Evolutionary conservation across 1,284 basidiomycete species (phyloP), one percentile per base, ranked within the genome.

Genomic region (Boletus semigastroideus): DNA sequence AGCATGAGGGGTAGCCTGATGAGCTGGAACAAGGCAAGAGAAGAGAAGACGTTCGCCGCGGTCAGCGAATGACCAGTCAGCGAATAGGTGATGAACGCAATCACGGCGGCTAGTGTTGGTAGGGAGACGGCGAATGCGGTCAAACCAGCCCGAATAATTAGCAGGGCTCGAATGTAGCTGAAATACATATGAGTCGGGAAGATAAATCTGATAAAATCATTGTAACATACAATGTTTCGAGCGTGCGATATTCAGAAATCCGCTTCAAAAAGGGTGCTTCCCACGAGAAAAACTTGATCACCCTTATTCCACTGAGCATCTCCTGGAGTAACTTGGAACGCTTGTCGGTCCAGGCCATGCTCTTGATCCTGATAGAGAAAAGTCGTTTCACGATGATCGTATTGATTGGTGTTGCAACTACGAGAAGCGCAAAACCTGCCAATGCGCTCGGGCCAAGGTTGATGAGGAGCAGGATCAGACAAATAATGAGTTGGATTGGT

Each of bases 281-380:
- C 87, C 86, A 90, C n/a, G 86, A 81, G 64, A 93, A 92, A 69
- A 88, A 87, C 69, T 96, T 97, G 77, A 95, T 90, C 50, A 95
- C 80, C 60, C 90, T 86, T 82, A 95, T 94, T 0, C 90, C 90
- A 17, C 86, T 84, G 2, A 96, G 71, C 4, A 95, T 76, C 61
- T 94, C 92, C 66, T 92, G 90, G 7, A 94, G 76, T 3, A 93
- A 71, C 61, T 90, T 90, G 6, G 89, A 86, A 14, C 93, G 79
- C 59, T 88, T 88, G 65, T 98, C 95, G 58, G 94, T 98, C 90
- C 90, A 98, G 4, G 74, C 68, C 91, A 97, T 96, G 39, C 86
- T 84, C 64, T 87, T 87, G 54, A 78, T 76, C 16, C 94, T 82
- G 42, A 89, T 67, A 3, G 65, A 69, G 67, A 96, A 92, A 45